phyloP scores from a whole-genome alignment of 2,329 filamentous ascomycete species.

The Chrysosporium queenslandicum region DNA sequence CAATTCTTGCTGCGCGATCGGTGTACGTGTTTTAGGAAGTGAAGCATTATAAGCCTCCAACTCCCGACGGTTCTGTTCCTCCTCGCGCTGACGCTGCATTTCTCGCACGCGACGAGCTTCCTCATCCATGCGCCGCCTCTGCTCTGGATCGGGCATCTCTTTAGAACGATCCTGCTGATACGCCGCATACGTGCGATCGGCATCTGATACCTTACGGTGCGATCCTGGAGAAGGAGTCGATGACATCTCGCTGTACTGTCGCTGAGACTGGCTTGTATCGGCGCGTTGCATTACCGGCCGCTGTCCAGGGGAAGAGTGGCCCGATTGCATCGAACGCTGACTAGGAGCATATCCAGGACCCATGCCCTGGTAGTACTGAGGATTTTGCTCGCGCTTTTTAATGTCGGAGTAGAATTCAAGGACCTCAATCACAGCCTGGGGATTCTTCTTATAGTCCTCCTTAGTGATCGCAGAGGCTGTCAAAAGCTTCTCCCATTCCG shows the following conservation, averaged over 20 bases:
- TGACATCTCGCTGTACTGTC: conserved; percentile 23
- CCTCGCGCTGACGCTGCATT: conserved; percentile 31
- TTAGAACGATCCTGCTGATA: conserved; percentile 38
- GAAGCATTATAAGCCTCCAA: conserved; percentile 84
- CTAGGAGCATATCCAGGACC: conserved; percentile 54
- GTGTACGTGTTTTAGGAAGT: conserved; percentile 68
- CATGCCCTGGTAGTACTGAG: conserved; percentile 49
- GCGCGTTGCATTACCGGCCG: conserved; percentile 44
- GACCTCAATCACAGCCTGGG: conserved; percentile 62
- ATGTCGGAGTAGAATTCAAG: conserved; percentile 61
- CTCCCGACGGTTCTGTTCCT: conserved; percentile 61
- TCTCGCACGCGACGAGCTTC: conserved; percentile 40
- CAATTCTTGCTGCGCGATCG: conserved; percentile 81
- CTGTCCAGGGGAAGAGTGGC: conserved; percentile 50
- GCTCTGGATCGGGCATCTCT: conserved; percentile 50
- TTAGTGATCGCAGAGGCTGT: conserved; percentile 96
- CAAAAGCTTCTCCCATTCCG: conserved; percentile 93
- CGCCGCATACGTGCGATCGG: conserved; percentile 41
- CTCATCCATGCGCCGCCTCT: conserved; percentile 43
- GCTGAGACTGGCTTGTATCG: conserved; percentile 36
- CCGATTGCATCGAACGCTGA: conserved; percentile 42
- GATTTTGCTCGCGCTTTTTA: conserved; percentile 54
- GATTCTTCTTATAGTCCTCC: conserved; percentile 96
- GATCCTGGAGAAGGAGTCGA: conserved; percentile 27
- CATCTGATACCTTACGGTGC: conserved; percentile 47